phyloP scores from a whole-genome alignment of 1,284 basidiomycete genomes.

The Boletus chippewaensis region DNA sequence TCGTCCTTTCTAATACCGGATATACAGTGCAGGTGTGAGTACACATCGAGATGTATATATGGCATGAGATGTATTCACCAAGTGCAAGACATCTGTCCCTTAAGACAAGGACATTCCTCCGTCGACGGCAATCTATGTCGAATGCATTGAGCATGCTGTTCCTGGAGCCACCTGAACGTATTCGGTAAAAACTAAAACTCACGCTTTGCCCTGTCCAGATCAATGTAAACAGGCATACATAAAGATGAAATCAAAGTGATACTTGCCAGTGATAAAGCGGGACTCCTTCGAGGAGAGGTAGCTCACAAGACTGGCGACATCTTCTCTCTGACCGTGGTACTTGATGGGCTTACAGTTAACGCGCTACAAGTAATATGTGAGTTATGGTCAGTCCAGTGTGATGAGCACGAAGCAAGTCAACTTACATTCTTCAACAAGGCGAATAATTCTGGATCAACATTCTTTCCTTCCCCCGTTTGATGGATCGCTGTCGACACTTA shows the following conservation, averaged over 20 bases:
- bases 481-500: too few relatives aligned
- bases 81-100: neutral
- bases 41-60: too few relatives aligned
- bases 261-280: neutral
- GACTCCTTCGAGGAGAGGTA: neutral
- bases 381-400: too few relatives aligned
- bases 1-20: too few relatives aligned
- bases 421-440: too few relatives aligned
- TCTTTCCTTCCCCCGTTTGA: too few relatives aligned
- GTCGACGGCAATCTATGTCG: neutral
- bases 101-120: neutral
- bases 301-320: neutral
- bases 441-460: too few relatives aligned
- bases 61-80: too few relatives aligned
- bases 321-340: neutral
- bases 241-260: neutral
- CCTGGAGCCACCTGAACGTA: neutral
- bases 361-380: too few relatives aligned
- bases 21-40: too few relatives aligned
- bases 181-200: neutral
- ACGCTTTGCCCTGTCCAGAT: neutral
- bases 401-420: too few relatives aligned
- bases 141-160: neutral
- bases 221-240: neutral
- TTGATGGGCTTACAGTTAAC: neutral